phyloP scores from a whole-genome alignment of 2,329 filamentous ascomycete genomes.

The Fusarium tupiense region DNA sequence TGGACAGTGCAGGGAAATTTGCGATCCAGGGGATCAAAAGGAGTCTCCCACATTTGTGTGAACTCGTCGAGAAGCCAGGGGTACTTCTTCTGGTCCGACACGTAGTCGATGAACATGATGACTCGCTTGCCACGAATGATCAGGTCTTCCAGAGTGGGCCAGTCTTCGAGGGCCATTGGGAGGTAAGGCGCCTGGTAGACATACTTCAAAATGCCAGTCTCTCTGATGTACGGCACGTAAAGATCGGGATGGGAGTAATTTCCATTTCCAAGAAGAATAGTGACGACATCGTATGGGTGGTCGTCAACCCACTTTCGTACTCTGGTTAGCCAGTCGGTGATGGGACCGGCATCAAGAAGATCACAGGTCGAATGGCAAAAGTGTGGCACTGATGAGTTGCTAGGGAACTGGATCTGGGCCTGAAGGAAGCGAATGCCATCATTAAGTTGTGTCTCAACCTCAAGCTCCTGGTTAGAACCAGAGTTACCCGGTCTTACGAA shows the following conservation, averaged over 20 bases:
- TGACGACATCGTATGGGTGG: slow-evolving; percentile 89
- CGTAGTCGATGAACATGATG: slow-evolving; percentile 86
- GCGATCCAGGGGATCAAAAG: slow-evolving; percentile 74
- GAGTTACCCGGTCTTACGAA: slow-evolving; percentile 77
- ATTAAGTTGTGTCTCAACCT: slow-evolving; percentile 76
- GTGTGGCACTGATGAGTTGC: slow-evolving; percentile 64
- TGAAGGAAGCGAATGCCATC: slow-evolving; percentile 77
- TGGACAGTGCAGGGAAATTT: slow-evolving; percentile 82
- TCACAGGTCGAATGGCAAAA: slow-evolving; percentile 90
- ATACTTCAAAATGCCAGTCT: slow-evolving; percentile 76
- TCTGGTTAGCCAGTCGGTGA: slow-evolving; percentile 75
- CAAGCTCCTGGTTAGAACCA: slow-evolving; percentile 77
- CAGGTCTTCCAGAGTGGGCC: slow-evolving; percentile 84
- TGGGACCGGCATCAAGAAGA: slow-evolving; percentile 81
- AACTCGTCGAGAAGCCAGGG: slow-evolving; percentile 92
- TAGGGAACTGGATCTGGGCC: slow-evolving; percentile 69
- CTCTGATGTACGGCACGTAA: slow-evolving; percentile 75
- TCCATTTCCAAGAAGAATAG: slow-evolving; percentile 85
- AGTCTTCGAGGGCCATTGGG: slow-evolving; percentile 78
- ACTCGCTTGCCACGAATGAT: slow-evolving; percentile 77
- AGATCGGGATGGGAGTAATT: slow-evolving; percentile 73
- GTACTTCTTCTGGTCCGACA: slow-evolving; percentile 78
- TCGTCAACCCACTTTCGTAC: slow-evolving; percentile 77
- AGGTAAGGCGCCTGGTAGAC: slow-evolving; percentile 77
- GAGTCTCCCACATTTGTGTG: slow-evolving; percentile 89